These are phyloP conservation scores for Aspergillus ustus DNA, from an alignment of 2,329 filamentous ascomycete genomes.

Conservation along the genomic window DNA sequence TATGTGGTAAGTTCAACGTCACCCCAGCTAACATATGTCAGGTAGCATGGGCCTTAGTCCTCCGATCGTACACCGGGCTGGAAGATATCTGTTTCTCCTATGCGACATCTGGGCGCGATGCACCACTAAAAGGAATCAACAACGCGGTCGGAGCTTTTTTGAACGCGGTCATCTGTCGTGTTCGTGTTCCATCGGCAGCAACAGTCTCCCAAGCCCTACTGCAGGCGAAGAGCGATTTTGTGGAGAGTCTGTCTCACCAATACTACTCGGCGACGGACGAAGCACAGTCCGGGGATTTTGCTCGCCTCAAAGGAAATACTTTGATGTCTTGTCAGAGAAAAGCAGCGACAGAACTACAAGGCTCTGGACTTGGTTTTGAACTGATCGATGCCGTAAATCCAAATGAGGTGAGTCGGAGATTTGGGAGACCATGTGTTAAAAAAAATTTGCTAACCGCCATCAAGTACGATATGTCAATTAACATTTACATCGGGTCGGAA, in stretches of 20 bases:
- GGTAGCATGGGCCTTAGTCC: conserved; percentile 44
- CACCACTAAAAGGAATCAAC: conserved; percentile 38
- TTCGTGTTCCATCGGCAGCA: conserved; percentile 6
- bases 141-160: conserved; percentile 42
- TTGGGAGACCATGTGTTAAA: too few relatives aligned
- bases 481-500: neutral
- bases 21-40: conserved; percentile 40
- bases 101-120: conserved; percentile 46
- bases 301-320: conserved; percentile 16
- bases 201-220: neutral
- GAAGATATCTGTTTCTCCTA: conserved; percentile 48
- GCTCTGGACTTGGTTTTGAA: conserved; percentile 5
- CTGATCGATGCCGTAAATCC: conserved; percentile 14
- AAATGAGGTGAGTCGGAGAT: conserved; percentile 5
- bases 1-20: conserved; percentile 18
- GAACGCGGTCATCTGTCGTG: conserved; percentile 19
- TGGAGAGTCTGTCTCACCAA: conserved; percentile 16
- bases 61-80: conserved; percentile 40
- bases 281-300: conserved; percentile 16
- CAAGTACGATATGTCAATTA: conserved; percentile 12
- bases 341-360: conserved; percentile 3
- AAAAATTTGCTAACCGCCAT: neutral
- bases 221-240: conserved; percentile 11
- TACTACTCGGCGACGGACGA: conserved; percentile 8
- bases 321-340: conserved; percentile 16